phyloP scores from a whole-genome alignment of 306 rosid species.

The Abrus pulchellus region DNA sequence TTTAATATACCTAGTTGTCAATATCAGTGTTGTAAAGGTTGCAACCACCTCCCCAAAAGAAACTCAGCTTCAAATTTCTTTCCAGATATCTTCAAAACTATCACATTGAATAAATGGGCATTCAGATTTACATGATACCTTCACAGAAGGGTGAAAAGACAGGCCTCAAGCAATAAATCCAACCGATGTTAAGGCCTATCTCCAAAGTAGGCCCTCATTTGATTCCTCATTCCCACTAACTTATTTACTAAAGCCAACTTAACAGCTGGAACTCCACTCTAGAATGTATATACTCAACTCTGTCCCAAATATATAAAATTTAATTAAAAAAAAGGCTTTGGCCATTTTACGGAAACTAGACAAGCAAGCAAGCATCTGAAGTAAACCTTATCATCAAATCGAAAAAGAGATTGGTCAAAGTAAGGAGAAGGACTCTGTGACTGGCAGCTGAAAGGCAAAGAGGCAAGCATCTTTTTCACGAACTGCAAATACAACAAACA shows the following conservation, averaged over 20 bases:
- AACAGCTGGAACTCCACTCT: constrained; percentile 23
- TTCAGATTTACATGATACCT: constrained; percentile 10
- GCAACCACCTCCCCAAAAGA: constrained; percentile 21
- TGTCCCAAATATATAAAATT: not conserved
- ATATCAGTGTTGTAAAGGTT: constrained; percentile 20
- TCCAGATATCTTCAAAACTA: constrained; percentile 6
- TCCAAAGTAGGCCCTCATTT: constrained; percentile 11
- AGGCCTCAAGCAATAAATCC: not conserved
- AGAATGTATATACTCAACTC: constrained; percentile 1
- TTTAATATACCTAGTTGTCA: not conserved
- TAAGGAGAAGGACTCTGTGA: constrained; percentile 98
- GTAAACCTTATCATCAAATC: constrained; percentile 95
- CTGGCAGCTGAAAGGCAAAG: constrained; percentile 90
- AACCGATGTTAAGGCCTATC: not conserved
- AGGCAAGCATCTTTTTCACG: constrained; percentile 93
- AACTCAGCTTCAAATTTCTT: constrained; percentile 35
- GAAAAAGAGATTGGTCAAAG: constrained; percentile 91
- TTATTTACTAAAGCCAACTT: not conserved
- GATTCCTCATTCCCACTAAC: constrained; percentile 20
- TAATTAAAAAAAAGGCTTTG: not conserved
- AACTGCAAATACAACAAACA: constrained; percentile 67
- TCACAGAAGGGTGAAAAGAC: constrained; percentile 6
- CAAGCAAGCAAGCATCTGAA: constrained; percentile 5
- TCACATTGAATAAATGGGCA: not conserved
- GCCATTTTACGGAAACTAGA: constrained; percentile 23